Percentiles rank a stretch among this genome's conserved stretches.
Evolutionary conservation across 345 rosid species (phyloP).

Genomic region (Tarenaya hassleriana): DNA sequence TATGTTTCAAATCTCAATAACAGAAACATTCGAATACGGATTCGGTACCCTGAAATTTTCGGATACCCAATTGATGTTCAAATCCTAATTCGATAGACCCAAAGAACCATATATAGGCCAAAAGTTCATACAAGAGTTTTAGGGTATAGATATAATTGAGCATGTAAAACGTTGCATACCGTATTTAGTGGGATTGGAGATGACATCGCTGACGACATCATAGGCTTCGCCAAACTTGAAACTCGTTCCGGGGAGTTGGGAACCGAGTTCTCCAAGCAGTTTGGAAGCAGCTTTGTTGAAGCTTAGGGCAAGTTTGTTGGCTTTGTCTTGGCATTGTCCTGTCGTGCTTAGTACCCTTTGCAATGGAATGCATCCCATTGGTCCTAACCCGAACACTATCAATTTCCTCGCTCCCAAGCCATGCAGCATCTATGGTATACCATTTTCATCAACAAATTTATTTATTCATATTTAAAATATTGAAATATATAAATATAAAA

Average conservation of each 20-base stretch:
- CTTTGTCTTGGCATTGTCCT: constrained; percentile 63
- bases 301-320: constrained; percentile 59
- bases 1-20: too few relatives aligned
- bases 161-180: constrained; percentile 46
- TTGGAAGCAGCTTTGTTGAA: constrained; percentile 53
- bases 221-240: constrained; percentile 83
- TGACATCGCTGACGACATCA: constrained; percentile 66
- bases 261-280: constrained; percentile 36
- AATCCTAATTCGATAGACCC: too few relatives aligned
- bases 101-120: too few relatives aligned
- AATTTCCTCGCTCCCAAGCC: constrained; percentile 64
- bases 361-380: constrained; percentile 98
- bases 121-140: too few relatives aligned
- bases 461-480: neutral
- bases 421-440: constrained; percentile 41
- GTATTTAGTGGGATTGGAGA: constrained; percentile 56
- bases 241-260: constrained; percentile 43
- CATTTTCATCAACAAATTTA: neutral
- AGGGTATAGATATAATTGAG: too few relatives aligned
- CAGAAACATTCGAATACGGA: too few relatives aligned
- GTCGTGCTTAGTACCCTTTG: constrained; percentile 71
- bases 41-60: too few relatives aligned
- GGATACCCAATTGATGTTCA: too few relatives aligned
- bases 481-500: too few relatives aligned
- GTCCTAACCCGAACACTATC: constrained; percentile 86